These are phyloP conservation scores for Platismatia glauca DNA, from an alignment of 495 filamentous ascomycete genomes.

Conservation along the genomic window DNA sequence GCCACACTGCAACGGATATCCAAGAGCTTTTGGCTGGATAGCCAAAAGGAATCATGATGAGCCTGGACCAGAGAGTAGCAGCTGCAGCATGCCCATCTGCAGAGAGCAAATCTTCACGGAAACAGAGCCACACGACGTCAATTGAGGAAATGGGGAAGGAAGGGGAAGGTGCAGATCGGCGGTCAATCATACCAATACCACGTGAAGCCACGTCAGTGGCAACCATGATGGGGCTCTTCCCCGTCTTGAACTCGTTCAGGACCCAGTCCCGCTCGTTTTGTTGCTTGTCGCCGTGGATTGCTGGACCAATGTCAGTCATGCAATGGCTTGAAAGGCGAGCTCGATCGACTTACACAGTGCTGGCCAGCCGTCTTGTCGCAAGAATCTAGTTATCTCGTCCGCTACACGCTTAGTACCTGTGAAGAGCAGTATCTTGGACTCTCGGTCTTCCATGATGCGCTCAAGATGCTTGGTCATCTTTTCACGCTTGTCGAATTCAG, in stretches of 20 bases:
- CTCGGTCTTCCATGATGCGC: slow-evolving; percentile 92
- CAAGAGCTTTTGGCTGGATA: slow-evolving; percentile 71
- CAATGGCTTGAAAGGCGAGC: slow-evolving; percentile 48
- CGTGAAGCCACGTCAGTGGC: slow-evolving; percentile 95
- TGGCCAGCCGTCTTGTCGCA: slow-evolving; percentile 98
- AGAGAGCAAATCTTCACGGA: slow-evolving; percentile 86
- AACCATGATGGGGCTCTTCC: slow-evolving; percentile 80
- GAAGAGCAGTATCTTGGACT: slow-evolving; percentile 91
- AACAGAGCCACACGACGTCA: slow-evolving; percentile 60
- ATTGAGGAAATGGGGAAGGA: slow-evolving; percentile 34
- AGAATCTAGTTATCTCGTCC: slow-evolving; percentile 96
- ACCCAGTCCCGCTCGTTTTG: slow-evolving; percentile 99
- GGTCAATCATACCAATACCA: slow-evolving; percentile 96
- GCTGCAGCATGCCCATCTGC: slow-evolving; percentile 63
- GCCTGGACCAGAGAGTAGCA: slow-evolving; percentile 79
- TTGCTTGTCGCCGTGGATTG: slow-evolving; percentile 98
- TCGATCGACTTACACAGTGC: slow-evolving; percentile 69
- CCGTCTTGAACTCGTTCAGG: slow-evolving; percentile 97
- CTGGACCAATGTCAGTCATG: slow-evolving; percentile 62
- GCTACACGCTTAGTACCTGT: slow-evolving; percentile 97
- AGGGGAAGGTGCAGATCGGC: slow-evolving; percentile 42
- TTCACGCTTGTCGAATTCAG: slow-evolving; percentile 95
- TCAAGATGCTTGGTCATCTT: slow-evolving; percentile 96
- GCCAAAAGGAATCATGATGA: slow-evolving; percentile 68
- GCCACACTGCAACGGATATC: slow-evolving; percentile 70